Base-by-base conservation (phyloP, 371 early-diverging fungal genomes). In the Rhizopus sp. region DNA sequence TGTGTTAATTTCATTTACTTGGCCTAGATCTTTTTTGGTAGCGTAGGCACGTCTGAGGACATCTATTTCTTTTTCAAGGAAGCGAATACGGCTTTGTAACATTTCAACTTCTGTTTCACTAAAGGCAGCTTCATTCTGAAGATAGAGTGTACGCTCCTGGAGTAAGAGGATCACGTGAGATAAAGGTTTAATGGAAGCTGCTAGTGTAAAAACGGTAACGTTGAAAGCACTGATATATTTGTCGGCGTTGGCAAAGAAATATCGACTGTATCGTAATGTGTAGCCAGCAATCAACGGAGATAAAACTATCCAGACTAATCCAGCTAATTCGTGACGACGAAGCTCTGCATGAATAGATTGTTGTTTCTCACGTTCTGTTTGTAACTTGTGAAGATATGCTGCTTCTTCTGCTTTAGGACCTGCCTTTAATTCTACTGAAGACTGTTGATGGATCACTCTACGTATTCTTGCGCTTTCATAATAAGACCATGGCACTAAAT, bases 201-300 rank as follows among this genome's bases (percentile, higher is more conserved):
- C 85, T 39, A 87, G 61, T 29, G 85, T 73, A 55, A 85, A 87
- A 7, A 87, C 72, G 15, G 75, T 64, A 38, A 85, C 73, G 58
- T 87, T 84, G 46, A 84, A 77, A 32, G 81, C 72, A 13, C 81
- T 80, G 31, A 85, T 69, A 42, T 84, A 87, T 37, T 77, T 66
- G 34, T 85, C 85, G 41, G 77, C 73, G 6, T 79, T 78, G n/a
- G 77, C 75, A 40, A 87, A 63, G 35, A 81, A 78, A 12, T 72
- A 68, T 50, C 79, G 76, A 58, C 80, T 81, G 47, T 77, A 78
- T 17, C 75, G 82, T 12, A 87, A 67, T 4, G 78, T 71, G 51
- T 80, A 83, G 17, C 85, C 87, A 31, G 83, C 87, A 35, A 87
- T 55, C 41, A 75, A 72, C n/a, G 87, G 87, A 0, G 85, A 83